phyloP scores from a whole-genome alignment of 176 grass and related monocot species.

The Tuctoria greenei region DNA sequence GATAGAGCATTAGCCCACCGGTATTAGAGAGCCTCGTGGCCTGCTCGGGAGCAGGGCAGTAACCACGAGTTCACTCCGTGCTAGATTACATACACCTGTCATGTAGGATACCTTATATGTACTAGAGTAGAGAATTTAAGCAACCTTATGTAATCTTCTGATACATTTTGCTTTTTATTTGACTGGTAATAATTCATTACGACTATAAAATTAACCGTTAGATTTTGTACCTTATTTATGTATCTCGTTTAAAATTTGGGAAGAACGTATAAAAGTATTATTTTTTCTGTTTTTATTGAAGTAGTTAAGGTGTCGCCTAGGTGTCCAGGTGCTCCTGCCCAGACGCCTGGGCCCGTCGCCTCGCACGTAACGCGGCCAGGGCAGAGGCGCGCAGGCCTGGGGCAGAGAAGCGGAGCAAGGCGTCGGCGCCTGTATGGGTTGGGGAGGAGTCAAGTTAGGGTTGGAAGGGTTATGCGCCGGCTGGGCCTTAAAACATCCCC shows the following conservation, averaged over 20 bases:
- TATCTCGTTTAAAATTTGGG: not conserved
- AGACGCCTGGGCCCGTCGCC: no score
- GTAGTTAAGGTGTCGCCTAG: not conserved
- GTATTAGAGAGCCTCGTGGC: not conserved
- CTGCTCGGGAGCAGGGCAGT: not conserved
- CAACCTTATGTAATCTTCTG: not conserved
- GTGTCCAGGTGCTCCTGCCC: no score
- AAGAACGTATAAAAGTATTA: not conserved
- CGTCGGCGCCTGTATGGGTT: no score
- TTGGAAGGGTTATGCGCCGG: no score
- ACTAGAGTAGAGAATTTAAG: not conserved
- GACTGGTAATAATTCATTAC: not conserved
- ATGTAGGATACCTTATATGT: not conserved
- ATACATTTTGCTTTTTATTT: not conserved
- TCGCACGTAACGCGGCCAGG: no score
- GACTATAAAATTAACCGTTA: not conserved
- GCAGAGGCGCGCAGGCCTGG: no score
- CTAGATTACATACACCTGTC: not conserved
- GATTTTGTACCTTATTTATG: not conserved
- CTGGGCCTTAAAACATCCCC: no score
- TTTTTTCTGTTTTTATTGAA: constrained; percentile 10
- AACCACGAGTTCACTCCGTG: no score
- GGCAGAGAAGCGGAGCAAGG: no score
- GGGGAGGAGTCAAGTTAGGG: no score
- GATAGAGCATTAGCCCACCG: not conserved